These are phyloP conservation scores for Phytophthora constricta DNA, from an alignment of 352 stramenopile genomes.

Conservation along the genomic window DNA sequence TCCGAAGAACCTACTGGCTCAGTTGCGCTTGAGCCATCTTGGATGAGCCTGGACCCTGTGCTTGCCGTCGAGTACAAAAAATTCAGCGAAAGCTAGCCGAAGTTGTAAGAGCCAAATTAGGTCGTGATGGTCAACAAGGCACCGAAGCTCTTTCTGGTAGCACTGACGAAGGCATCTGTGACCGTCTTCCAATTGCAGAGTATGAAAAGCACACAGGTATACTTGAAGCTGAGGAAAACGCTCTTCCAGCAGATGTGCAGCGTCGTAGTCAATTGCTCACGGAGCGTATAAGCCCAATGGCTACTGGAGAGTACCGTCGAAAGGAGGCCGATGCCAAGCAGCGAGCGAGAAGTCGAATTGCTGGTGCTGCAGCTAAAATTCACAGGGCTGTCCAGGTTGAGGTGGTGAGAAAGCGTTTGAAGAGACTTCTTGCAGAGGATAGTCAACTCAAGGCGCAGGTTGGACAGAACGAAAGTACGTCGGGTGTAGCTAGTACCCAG, in stretches of 20 bases:
- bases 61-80: conserved; percentile 28
- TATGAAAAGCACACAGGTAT: conserved; percentile 37
- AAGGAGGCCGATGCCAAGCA: conserved; percentile 27
- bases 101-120: conserved; percentile 29
- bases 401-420: conserved; percentile 54
- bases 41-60: conserved; percentile 28
- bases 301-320: conserved; percentile 51
- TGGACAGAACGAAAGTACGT: neutral
- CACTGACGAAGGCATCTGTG: conserved; percentile 5
- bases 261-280: conserved; percentile 51
- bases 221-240: conserved; percentile 32
- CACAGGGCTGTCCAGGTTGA: conserved; percentile 50
- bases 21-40: conserved; percentile 21
- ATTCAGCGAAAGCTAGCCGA: conserved; percentile 22
- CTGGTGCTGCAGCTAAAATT: conserved; percentile 46
- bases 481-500: neutral
- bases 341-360: conserved; percentile 9
- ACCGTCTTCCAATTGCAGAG: conserved; percentile 19
- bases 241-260: conserved; percentile 40
- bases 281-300: conserved; percentile 40
- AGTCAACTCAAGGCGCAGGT: neutral
- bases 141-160: neutral
- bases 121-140: neutral
- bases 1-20: neutral
- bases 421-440: conserved; percentile 36